A percentile compares a stretch with the other conserved stretches of the same genome.
These are phyloP conservation scores for Isabelozyma rhagii DNA, from an alignment of 805 yeast genomes.

Conservation along the genomic window DNA sequence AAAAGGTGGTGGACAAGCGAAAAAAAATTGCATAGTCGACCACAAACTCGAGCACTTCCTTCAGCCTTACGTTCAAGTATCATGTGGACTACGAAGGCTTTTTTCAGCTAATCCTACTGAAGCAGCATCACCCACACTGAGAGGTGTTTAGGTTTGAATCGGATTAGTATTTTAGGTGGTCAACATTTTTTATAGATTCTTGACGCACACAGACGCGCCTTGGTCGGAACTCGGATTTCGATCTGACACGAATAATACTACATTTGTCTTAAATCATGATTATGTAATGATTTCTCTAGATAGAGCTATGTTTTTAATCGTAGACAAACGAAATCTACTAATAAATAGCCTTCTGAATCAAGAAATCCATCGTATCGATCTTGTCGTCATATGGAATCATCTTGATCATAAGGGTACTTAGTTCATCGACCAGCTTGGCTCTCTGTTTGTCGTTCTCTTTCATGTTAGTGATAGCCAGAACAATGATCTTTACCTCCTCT, in stretches of 20 bases:
- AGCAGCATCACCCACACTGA: background rate
- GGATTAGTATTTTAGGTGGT: background rate
- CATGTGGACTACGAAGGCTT: no score
- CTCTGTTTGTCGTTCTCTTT: background rate
- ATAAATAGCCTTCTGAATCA: background rate
- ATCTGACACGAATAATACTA: no score
- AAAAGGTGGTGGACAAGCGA: no score
- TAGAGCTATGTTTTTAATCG: background rate
- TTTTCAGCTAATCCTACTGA: no score
- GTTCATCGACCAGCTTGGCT: background rate
- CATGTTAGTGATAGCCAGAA: slow-evolving; percentile 23
- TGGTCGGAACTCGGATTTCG: background rate
- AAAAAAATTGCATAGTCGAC: no score
- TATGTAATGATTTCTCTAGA: no score
- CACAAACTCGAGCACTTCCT: no score
- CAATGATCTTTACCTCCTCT: slow-evolving; percentile 51
- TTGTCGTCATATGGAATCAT: background rate
- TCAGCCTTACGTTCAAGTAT: no score
- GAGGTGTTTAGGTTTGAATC: background rate
- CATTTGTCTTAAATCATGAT: no score
- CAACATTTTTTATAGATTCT: background rate
- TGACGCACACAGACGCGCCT: background rate
- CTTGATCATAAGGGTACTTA: background rate
- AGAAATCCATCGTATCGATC: background rate
- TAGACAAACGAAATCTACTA: background rate